Base-by-base conservation (phyloP, 495 filamentous ascomycete species). In the Annulohypoxylon nitens region DNA sequence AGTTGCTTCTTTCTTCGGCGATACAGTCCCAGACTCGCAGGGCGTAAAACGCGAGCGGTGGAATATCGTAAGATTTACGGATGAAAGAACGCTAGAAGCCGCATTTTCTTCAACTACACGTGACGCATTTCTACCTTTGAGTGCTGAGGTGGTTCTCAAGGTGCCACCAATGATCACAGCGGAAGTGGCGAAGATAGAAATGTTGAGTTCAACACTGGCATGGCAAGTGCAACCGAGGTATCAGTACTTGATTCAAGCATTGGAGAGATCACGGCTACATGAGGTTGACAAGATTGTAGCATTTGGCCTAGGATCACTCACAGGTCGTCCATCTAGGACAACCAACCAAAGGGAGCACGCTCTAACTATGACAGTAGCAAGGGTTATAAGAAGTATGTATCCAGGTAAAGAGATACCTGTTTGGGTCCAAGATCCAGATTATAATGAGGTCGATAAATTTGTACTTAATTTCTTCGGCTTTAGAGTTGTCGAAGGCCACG, bases 231-330 rank as follows among this genome's bases (percentile, higher is more conserved):
- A 30, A 4, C 16, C 9, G 48, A 51, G 4, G 20, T 18, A 26
- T 18, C 4, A 23, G 6, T 1, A 12, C n/a, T 18, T 66, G 4
- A 57, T 47, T 25, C 2, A 43, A 8, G 36, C 63, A 2, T 16
- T 66, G 20, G 14, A 66, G 5, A 1, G 4, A 0, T 8, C 10
- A 33, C 7, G 18, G 1, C 23, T 57, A 2, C 3, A 20, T 16
- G 33, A 33, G 1, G 41, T 68, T 34, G 6, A 51, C 20, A 68
- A 68, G 18, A 61, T 68, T 14, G 20, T 68, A 7, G 55, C 45
- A 9, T 68, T 68, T 36, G 57, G 45, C 10, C 18, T 43, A 4
- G 64, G 64, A 34, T 0, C 34, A 10, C 30, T 68, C n/a, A 18
- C 41, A 16, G 6, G 10, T 16, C 51, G 4, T 16, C 1, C 25